A percentile compares a stretch with the other conserved stretches of the same genome.
These are phyloP conservation scores for Anisodus acutangulus DNA, from an alignment of 257 asterid genomes.

Conservation along the genomic window DNA sequence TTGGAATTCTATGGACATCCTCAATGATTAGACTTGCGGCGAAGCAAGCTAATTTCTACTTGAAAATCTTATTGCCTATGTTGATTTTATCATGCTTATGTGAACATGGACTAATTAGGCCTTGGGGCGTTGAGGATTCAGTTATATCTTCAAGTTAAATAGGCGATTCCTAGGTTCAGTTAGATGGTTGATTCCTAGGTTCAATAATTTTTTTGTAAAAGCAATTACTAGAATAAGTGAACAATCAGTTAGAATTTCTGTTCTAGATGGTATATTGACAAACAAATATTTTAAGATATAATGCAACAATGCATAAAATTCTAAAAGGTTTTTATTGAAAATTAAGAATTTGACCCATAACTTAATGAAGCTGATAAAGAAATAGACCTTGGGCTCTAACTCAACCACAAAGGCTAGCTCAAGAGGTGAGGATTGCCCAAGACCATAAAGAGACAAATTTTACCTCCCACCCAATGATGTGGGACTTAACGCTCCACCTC, in stretches of 20 bases:
- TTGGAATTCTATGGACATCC: not conserved
- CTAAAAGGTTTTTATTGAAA: not conserved
- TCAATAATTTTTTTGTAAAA: not conserved
- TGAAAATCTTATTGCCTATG: not conserved
- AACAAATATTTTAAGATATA: not conserved
- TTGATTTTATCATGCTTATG: not conserved
- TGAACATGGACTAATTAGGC: not conserved
- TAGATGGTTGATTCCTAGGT: not conserved
- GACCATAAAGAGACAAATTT: not conserved
- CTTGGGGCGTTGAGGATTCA: not conserved
- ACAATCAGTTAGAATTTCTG: not conserved
- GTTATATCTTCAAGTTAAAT: slow-evolving; percentile 10
- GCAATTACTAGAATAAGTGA: not conserved
- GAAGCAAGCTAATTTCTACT: not conserved
- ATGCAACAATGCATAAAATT: not conserved
- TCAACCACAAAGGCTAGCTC: not conserved
- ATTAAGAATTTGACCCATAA: not conserved
- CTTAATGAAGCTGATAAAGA: not conserved
- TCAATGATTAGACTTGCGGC: not conserved
- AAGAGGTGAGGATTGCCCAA: not conserved
- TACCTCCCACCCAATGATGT: not conserved
- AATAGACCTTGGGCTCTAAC: not conserved
- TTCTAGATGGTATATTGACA: not conserved
- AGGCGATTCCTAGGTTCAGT: not conserved
- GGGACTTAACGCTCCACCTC: not conserved